Evolutionary conservation across 1,284 basidiomycete genomes (phyloP).

Genomic region (Trichosporon faecale): DNA sequence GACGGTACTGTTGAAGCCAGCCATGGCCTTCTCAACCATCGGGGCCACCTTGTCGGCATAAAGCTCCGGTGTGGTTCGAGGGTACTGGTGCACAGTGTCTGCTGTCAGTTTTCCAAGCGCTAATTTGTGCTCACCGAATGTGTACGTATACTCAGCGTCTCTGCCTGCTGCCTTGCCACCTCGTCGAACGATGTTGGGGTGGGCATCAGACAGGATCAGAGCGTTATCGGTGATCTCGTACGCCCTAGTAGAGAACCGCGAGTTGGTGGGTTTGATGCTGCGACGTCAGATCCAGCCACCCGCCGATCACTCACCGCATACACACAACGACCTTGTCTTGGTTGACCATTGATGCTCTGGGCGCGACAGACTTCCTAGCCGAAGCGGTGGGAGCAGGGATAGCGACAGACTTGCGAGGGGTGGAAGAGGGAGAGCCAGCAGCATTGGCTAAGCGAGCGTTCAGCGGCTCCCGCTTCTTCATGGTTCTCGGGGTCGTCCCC

Average conservation of each 20-base stretch:
- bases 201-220: conserved; percentile 42
- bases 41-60: conserved; percentile 56
- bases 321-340: conserved; percentile 50
- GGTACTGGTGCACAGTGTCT: conserved; percentile 53
- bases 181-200: conserved; percentile 49
- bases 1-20: conserved; percentile 59
- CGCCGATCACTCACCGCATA: conserved; percentile 39
- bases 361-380: conserved; percentile 12
- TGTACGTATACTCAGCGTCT: conserved; percentile 49
- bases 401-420: conserved; percentile 16
- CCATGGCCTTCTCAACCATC: conserved; percentile 57
- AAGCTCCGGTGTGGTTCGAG: conserved; percentile 49
- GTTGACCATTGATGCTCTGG: background rate
- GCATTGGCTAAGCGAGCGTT: conserved; percentile 29
- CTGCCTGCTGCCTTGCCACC: conserved; percentile 48
- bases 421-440: conserved; percentile 11
- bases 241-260: conserved; percentile 35
- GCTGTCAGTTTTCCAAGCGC: conserved; percentile 1
- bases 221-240: conserved; percentile 44
- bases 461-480: conserved; percentile 34
- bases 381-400: background rate
- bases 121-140: conserved; percentile 40
- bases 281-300: conserved; percentile 2
- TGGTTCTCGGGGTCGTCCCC: conserved; percentile 15
- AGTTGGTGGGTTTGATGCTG: conserved; percentile 47